phyloP scores from a whole-genome alignment of 805 yeast species.

The Starmerella etchellsii region DNA sequence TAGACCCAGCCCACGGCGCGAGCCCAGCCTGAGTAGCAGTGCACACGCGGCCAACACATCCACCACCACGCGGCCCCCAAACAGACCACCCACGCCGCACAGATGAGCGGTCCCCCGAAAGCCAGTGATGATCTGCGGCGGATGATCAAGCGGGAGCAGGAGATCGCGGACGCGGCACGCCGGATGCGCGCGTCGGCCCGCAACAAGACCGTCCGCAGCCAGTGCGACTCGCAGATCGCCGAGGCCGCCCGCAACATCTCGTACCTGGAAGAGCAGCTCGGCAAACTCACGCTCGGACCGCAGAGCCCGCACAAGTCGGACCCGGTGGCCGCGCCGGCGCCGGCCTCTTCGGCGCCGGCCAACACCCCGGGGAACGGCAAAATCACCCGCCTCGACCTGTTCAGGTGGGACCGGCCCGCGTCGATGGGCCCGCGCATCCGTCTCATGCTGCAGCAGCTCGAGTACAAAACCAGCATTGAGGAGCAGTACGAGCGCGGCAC shows the following conservation, averaged over 20 bases:
- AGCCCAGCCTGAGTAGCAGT: too few relatives aligned
- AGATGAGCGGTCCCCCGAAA: not conserved
- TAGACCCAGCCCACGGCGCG: too few relatives aligned
- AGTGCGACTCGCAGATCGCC: conserved; percentile 77
- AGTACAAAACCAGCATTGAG: conserved; percentile 87
- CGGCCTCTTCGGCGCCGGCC: not conserved
- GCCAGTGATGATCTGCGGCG: conserved; percentile 50
- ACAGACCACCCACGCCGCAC: too few relatives aligned
- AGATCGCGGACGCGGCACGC: conserved; percentile 78
- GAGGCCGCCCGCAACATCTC: conserved; percentile 88
- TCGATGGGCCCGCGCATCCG: conserved; percentile 89
- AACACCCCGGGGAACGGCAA: conserved; percentile 4
- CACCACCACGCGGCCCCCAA: too few relatives aligned
- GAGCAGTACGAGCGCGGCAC: conserved; percentile 87
- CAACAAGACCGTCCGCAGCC: conserved; percentile 73
- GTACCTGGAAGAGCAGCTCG: conserved; percentile 66
- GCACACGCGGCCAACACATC: too few relatives aligned
- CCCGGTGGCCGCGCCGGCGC: not conserved
- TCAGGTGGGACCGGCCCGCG: conserved; percentile 78
- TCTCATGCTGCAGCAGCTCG: conserved; percentile 87
- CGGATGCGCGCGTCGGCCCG: conserved; percentile 64
- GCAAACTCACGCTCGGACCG: conserved; percentile 29
- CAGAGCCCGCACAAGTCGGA: not conserved
- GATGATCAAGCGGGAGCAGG: conserved; percentile 79
- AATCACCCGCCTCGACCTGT: conserved; percentile 42